phyloP scores from a whole-genome alignment of 225 moss, liverwort and hornwort species.

The Sphagnum tenellum region DNA sequence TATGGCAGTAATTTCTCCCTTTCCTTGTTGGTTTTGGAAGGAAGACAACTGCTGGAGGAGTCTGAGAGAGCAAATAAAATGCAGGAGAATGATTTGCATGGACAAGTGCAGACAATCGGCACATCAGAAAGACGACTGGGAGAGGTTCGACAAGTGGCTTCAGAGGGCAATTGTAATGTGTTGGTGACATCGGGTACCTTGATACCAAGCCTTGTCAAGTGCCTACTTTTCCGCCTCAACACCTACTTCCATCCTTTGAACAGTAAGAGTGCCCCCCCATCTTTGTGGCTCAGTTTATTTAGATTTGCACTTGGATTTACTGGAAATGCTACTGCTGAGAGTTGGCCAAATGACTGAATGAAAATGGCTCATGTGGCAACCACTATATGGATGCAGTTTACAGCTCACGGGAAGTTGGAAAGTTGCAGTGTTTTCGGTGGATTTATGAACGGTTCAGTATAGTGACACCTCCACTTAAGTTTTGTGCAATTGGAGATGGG shows the following conservation, averaged over 20 bases:
- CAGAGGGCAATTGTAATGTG: constrained; percentile 23
- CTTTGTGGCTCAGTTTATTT: too few species aligned
- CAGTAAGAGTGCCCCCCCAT: constrained; percentile 18
- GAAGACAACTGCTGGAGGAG: constrained; percentile 33
- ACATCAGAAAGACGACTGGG: too few species aligned
- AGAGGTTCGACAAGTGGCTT: not conserved
- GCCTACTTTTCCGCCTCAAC: constrained; percentile 54
- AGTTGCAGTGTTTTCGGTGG: constrained; percentile 45
- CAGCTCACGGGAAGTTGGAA: constrained; percentile 47
- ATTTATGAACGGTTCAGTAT: constrained; percentile 24
- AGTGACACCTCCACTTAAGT: constrained; percentile 8
- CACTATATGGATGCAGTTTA: constrained; percentile 26
- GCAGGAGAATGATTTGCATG: too few species aligned
- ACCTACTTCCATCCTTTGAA: constrained; percentile 26
- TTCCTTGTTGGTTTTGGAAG: constrained; percentile 11
- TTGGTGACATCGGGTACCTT: constrained; percentile 54
- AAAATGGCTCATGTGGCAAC: too few species aligned
- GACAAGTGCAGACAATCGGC: too few species aligned
- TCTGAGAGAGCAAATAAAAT: constrained; percentile 22
- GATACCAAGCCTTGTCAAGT: constrained; percentile 56
- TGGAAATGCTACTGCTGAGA: too few species aligned
- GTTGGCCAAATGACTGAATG: too few species aligned
- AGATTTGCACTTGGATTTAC: too few species aligned
- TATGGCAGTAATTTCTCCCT: not conserved
- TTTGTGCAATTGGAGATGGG: constrained; percentile 51